phyloP scores from a whole-genome alignment of 2,329 filamentous ascomycete species.

The Chaetomium strumarium region DNA sequence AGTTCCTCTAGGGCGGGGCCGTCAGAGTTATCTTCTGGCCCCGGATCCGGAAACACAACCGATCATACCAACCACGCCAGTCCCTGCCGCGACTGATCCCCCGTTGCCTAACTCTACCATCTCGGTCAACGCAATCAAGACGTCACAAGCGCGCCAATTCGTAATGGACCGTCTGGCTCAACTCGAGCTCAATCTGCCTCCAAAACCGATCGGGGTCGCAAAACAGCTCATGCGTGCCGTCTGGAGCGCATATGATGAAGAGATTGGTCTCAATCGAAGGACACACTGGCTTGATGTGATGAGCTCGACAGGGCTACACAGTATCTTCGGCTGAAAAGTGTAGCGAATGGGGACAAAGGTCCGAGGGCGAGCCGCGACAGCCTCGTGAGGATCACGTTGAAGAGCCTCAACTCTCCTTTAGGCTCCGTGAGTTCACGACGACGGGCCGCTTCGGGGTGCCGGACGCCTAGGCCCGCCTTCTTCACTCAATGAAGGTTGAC shows the following conservation, averaged over 20 bases:
- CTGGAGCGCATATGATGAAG: slow-evolving; percentile 37
- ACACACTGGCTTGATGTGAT: slow-evolving; percentile 42
- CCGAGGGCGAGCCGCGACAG: too few relatives aligned
- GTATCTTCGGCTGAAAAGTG: slow-evolving; percentile 24
- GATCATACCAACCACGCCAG: neutral
- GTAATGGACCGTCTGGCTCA: slow-evolving; percentile 35
- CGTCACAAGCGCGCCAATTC: slow-evolving; percentile 35
- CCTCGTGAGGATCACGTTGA: too few relatives aligned
- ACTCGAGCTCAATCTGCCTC: slow-evolving; percentile 35
- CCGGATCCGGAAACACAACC: slow-evolving; percentile 1
- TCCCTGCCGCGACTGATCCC: neutral
- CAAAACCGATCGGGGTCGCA: slow-evolving; percentile 38
- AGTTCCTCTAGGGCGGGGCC: slow-evolving; percentile 13
- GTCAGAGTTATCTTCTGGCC: slow-evolving; percentile 16
- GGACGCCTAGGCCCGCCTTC: too few relatives aligned
- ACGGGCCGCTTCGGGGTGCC: too few relatives aligned
- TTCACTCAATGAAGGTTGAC: too few relatives aligned
- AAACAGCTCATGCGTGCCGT: slow-evolving; percentile 37
- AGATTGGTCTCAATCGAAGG: slow-evolving; percentile 28
- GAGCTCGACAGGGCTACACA: slow-evolving; percentile 27
- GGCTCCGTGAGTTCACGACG: too few relatives aligned
- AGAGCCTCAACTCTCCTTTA: too few relatives aligned
- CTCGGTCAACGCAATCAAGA: slow-evolving; percentile 28
- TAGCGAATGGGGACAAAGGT: neutral
- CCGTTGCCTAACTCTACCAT: neutral